Evolutionary conservation across 352 stramenopile species (phyloP), one percentile per base, ranked within the genome.

Genomic region (Thraustochytrium sp.): DNA sequence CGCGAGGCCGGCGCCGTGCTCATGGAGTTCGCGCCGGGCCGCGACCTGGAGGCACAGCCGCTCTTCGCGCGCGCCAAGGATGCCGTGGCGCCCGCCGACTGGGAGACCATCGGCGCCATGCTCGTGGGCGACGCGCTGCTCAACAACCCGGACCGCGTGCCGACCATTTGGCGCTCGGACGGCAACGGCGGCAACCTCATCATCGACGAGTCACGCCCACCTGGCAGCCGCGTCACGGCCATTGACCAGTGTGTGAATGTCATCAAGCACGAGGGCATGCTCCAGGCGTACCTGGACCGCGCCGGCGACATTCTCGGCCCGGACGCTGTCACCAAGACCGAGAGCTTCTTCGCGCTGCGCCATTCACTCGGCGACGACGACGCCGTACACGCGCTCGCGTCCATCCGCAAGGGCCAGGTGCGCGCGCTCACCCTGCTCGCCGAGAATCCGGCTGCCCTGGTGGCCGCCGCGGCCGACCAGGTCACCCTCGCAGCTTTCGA

Each of bases 141-240:
- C 31, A 82, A 82, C 38, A 82, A 82, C 36, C n/a, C n/a, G 8
- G 74, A 82, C 37, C 74, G 74, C 40, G 40, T 82, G 29, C 74
- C 74, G 2, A 37, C 59, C 34, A 56, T 82, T 38, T 78, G 65
- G 65, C 54, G 74, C 29, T 56, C 34, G 8, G 74, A 74, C 9
- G 74, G 74, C 36, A 82, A 82, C 36, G 13, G 31, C 29, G 54
- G 54, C 36, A 82, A 82, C 40, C 18, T 82, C 31, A 62, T 78
- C 16, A 18, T 62, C 9, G 29, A 62, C 11, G 29, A 18, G 4
- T 5, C 13, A 11, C 44, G 23, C 13, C 44, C 3, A 8, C 5
- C 13, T 5, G 65, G 65, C 8, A 11, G 13, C 13, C 29, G 65
- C 46, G 23, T 78, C 1, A 31, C 40, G 49, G 65, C 65, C 8